Conservation (phyloP, 495 filamentous ascomycete species). For the Astrocystis sublimbata region DNA sequence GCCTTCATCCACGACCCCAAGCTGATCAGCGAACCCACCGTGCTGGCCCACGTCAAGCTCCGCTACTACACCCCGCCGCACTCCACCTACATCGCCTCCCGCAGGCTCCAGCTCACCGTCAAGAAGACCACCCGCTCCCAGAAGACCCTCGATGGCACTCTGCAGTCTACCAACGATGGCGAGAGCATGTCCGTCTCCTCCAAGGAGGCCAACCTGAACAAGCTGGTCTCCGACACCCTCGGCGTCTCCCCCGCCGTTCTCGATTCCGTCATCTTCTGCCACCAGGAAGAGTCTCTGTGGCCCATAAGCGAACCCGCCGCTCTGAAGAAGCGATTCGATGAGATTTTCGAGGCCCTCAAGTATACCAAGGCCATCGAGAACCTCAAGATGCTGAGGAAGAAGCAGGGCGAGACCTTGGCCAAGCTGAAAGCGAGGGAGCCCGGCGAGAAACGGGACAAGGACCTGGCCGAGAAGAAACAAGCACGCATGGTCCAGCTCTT, state of each 20-base stretch:
- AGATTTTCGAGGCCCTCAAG: conserved; percentile 95
- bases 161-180: conserved; percentile 76
- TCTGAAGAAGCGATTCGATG: conserved; percentile 92
- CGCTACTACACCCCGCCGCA: conserved; percentile 76
- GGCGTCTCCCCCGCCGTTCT: conserved; percentile 89
- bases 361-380: conserved; percentile 98
- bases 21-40: conserved; percentile 86
- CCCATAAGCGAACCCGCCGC: conserved; percentile 86
- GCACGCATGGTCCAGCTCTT: conserved; percentile 63
- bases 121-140: conserved; percentile 72
- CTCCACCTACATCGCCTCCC: conserved; percentile 74
- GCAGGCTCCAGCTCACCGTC: conserved; percentile 80
- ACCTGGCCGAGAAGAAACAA: conserved; percentile 72
- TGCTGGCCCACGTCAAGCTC: conserved; percentile 87
- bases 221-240: conserved; percentile 80
- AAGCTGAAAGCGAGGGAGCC: conserved; percentile 71
- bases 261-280: conserved; percentile 95
- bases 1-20: conserved; percentile 97
- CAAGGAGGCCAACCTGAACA: conserved; percentile 74
- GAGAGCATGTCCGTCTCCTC: conserved; percentile 77
- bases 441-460: conserved; percentile 81
- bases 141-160: conserved; percentile 78
- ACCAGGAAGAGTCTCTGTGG: conserved; percentile 97
- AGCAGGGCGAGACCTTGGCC: conserved; percentile 70
- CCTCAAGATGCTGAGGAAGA: conserved; percentile 82